These are phyloP conservation scores for Dillenia turbinata DNA, from an alignment of 164 flowering plant species.

Conservation along the genomic window DNA sequence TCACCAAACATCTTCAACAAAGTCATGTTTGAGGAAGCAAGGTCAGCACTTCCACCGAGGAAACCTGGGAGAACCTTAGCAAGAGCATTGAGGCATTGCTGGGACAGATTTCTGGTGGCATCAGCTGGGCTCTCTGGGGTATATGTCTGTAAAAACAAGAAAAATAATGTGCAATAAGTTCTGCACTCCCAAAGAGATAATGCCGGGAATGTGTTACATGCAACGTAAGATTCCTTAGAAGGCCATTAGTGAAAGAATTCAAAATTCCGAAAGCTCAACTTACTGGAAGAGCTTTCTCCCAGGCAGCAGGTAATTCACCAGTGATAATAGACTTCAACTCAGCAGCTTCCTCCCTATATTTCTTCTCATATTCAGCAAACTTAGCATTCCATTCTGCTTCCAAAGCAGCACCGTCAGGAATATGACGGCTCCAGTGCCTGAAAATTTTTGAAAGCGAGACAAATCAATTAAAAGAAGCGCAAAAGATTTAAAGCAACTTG, in stretches of 20 bases:
- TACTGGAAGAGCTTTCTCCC: slow-evolving; percentile 99
- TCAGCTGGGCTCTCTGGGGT: slow-evolving; percentile 91
- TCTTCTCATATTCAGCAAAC: slow-evolving; percentile 88
- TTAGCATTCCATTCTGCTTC: slow-evolving; percentile 97
- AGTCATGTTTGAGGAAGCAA: slow-evolving; percentile 99
- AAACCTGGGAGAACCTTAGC: slow-evolving; percentile 84
- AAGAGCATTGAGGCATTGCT: slow-evolving; percentile 76
- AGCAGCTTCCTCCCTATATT: slow-evolving; percentile 81
- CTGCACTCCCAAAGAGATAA: not conserved
- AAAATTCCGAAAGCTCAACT: slow-evolving; percentile 18
- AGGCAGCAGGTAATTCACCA: slow-evolving; percentile 82
- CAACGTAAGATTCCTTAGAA: too few relatives aligned
- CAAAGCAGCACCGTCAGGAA: slow-evolving; percentile 67
- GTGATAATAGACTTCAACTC: slow-evolving; percentile 63
- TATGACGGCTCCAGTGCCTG: slow-evolving; percentile 98
- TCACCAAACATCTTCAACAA: slow-evolving; percentile 83
- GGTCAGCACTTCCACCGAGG: slow-evolving; percentile 98
- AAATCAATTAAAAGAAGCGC: not conserved
- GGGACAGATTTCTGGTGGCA: slow-evolving; percentile 93
- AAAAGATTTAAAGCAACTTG: too few relatives aligned
- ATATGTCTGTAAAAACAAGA: slow-evolving; percentile 55
- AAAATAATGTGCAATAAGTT: slow-evolving; percentile 3
- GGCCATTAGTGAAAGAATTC: not conserved
- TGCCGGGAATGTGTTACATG: too few relatives aligned
- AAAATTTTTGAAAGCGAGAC: slow-evolving; percentile 6